Percentiles rank a stretch among this genome's conserved stretches.
Conservation (phyloP, 176 grass and related monocot genomes). For the Saccharum officinarum region DNA sequence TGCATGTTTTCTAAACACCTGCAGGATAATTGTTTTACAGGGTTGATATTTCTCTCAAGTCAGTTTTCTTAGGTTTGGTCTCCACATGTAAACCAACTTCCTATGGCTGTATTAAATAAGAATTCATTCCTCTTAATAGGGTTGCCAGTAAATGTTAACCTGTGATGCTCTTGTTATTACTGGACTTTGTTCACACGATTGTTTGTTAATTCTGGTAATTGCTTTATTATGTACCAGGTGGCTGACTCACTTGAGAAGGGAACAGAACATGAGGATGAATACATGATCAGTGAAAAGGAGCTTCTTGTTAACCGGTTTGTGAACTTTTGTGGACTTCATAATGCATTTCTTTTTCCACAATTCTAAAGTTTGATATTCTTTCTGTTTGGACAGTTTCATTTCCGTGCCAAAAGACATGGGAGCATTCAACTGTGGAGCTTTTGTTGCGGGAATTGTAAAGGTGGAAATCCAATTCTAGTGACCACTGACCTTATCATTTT, state of each 20-base stretch:
- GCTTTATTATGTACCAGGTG: conserved; percentile 52
- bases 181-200: background rate
- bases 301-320: conserved; percentile 95
- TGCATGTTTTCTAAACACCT: background rate
- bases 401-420: conserved; percentile 98
- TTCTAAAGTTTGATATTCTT: background rate
- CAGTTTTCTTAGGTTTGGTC: background rate
- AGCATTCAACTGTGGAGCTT: conserved; percentile 95
- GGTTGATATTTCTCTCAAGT: background rate
- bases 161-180: background rate
- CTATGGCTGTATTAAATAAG: background rate
- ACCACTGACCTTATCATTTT: conserved; percentile 3
- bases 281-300: conserved; percentile 99
- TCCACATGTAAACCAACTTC: background rate
- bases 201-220: conserved; percentile 23
- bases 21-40: background rate
- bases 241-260: conserved; percentile 99
- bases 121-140: background rate
- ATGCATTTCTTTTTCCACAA: background rate
- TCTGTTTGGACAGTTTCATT: conserved; percentile 79
- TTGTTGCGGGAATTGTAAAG: conserved; percentile 95
- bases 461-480: conserved; percentile 41
- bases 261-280: conserved; percentile 99
- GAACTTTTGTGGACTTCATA: conserved; percentile 4
- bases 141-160: background rate